Conservation (phyloP, 257 asterid species). For the Solanum virginianum region DNA sequence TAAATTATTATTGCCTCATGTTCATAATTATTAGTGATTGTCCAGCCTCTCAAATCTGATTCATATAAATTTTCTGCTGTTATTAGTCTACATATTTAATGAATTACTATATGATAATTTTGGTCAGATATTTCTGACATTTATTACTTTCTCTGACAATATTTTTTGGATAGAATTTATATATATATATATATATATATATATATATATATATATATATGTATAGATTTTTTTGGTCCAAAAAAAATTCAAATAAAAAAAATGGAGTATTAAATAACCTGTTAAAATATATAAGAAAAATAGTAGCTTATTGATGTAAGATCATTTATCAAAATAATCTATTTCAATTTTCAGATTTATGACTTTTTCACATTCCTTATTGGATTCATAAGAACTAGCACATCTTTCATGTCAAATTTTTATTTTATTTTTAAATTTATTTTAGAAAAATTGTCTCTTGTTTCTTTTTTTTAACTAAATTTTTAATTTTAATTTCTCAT, state of each 20-base stretch:
- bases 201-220: no score
- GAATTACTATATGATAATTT: neutral
- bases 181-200: no score
- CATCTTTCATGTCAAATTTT: no score
- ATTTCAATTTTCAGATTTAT: neutral
- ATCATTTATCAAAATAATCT: neutral
- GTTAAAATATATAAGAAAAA: neutral
- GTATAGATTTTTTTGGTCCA: neutral
- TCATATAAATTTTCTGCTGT: neutral
- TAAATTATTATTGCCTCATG: neutral
- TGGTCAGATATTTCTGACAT: neutral
- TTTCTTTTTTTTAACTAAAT: neutral
- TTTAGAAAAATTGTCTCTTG: neutral
- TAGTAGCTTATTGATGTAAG: neutral
- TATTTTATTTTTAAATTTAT: neutral
- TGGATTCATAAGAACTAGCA: neutral
- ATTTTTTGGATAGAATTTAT: neutral
- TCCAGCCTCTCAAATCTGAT: neutral
- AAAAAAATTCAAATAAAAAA: neutral
- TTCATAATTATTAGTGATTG: neutral
- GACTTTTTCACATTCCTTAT: neutral
- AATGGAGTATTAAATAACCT: neutral
- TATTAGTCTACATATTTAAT: neutral
- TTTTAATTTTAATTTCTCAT: no score
- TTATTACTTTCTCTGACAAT: neutral